These are phyloP conservation scores for Immersiporthe knoxdaviesiana DNA, from an alignment of 2,329 filamentous ascomycete species.

Conservation along the genomic window DNA sequence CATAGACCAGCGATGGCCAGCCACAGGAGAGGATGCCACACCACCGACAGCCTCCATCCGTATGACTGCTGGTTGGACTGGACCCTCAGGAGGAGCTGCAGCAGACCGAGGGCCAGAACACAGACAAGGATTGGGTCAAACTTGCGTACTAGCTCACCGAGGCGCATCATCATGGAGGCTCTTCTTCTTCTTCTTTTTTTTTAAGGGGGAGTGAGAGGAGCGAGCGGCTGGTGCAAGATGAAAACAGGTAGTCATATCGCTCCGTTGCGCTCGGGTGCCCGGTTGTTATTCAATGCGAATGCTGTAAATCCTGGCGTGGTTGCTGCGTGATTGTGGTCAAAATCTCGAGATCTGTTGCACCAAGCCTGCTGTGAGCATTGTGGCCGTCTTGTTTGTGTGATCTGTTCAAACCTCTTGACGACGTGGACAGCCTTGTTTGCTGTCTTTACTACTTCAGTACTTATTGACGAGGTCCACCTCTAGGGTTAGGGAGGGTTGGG, in stretches of 20 bases:
- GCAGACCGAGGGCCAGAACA: neutral
- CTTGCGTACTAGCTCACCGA: neutral
- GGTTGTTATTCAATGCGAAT: neutral
- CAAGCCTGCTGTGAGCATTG: neutral
- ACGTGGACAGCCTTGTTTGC: neutral
- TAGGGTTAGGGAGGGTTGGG: neutral
- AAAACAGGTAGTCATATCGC: constrained; percentile 8
- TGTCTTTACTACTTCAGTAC: neutral
- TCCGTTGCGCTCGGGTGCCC: neutral
- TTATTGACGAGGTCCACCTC: neutral
- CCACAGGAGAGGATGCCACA: constrained; percentile 33
- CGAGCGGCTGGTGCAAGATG: neutral
- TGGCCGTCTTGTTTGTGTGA: neutral
- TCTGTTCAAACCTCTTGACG: neutral
- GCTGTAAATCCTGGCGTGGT: neutral
- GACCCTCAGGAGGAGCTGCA: neutral
- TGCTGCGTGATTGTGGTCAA: neutral
- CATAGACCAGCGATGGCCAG: constrained; percentile 21
- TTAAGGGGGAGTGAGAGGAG: neutral
- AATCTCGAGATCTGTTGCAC: neutral
- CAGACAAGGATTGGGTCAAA: neutral
- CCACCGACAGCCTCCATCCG: constrained; percentile 10
- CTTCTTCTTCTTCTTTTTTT: too few relatives aligned
- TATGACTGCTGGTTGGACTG: neutral
- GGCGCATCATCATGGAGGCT: neutral